Percentiles rank a stretch among this genome's conserved stretches.
These are phyloP conservation scores for Rubroshorea leprosula DNA, from an alignment of 345 rosid species.

Conservation along the genomic window DNA sequence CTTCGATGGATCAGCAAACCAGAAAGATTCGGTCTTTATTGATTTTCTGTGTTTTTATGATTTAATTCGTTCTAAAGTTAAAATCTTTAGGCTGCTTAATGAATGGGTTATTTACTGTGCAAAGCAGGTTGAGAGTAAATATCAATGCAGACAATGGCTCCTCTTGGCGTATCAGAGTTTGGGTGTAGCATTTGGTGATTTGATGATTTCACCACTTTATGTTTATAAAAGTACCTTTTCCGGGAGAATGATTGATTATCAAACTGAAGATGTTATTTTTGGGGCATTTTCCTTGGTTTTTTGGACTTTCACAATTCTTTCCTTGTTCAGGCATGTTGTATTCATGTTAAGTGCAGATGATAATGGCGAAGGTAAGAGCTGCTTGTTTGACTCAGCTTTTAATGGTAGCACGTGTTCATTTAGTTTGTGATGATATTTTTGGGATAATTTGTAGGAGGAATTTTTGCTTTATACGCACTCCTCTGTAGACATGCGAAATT, in stretches of 20 bases:
- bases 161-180: constrained; percentile 83
- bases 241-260: constrained; percentile 50
- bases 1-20: constrained; percentile 4
- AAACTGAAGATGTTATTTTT: constrained; percentile 57
- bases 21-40: not conserved
- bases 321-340: constrained; percentile 65
- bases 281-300: constrained; percentile 83
- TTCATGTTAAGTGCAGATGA: constrained; percentile 62
- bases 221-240: constrained; percentile 76
- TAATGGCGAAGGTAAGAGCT: constrained; percentile 76
- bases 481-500: constrained; percentile 78
- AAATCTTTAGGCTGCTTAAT: no score
- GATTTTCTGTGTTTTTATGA: not conserved
- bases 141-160: constrained; percentile 41
- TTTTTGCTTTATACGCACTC: constrained; percentile 75
- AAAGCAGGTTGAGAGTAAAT: constrained; percentile 56
- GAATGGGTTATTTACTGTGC: constrained; percentile 11
- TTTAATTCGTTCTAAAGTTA: no score
- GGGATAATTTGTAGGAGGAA: constrained; percentile 61
- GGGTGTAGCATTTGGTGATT: constrained; percentile 68
- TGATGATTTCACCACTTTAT: constrained; percentile 82
- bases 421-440: constrained; percentile 13
- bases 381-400: not conserved
- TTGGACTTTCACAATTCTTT: constrained; percentile 78
- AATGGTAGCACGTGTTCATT: not conserved